phyloP scores from a whole-genome alignment of 306 rosid species.

The Leucaena leucocephala region DNA sequence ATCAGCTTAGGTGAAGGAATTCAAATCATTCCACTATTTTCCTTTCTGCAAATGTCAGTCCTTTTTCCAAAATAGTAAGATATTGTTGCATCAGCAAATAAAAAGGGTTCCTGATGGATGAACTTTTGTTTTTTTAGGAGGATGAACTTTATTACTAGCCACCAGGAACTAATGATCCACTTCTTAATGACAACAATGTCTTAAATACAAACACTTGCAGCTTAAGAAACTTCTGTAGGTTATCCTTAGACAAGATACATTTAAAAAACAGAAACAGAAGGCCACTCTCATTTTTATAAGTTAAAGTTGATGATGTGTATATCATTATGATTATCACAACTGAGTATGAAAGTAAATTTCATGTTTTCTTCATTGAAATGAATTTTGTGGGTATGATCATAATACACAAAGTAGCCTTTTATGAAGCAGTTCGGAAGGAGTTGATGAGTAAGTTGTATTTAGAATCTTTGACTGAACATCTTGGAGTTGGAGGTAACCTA shows the following conservation, averaged over 20 bases:
- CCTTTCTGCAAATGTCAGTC: no score
- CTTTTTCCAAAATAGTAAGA: no score
- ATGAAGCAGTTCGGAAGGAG: not conserved
- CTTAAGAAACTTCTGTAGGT: not conserved
- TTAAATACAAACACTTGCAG: not conserved
- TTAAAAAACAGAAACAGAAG: not conserved
- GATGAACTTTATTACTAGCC: no score
- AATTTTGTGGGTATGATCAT: not conserved
- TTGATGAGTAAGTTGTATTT: not conserved
- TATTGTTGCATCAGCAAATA: no score
- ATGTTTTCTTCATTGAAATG: not conserved
- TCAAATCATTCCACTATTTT: no score
- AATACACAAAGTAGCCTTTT: no score
- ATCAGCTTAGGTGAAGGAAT: no score
- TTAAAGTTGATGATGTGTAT: not conserved
- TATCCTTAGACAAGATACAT: not conserved
- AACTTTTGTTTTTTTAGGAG: no score
- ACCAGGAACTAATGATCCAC: conserved; percentile 53
- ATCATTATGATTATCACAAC: no score
- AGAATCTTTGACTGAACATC: not conserved
- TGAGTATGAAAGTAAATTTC: not conserved
- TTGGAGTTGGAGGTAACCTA: not conserved
- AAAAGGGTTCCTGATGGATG: no score
- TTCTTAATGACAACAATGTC: not conserved
- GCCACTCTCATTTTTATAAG: not conserved